Evolutionary conservation across 1,284 basidiomycete genomes (phyloP).

Genomic region (Sanguinoderma infundibulare): DNA sequence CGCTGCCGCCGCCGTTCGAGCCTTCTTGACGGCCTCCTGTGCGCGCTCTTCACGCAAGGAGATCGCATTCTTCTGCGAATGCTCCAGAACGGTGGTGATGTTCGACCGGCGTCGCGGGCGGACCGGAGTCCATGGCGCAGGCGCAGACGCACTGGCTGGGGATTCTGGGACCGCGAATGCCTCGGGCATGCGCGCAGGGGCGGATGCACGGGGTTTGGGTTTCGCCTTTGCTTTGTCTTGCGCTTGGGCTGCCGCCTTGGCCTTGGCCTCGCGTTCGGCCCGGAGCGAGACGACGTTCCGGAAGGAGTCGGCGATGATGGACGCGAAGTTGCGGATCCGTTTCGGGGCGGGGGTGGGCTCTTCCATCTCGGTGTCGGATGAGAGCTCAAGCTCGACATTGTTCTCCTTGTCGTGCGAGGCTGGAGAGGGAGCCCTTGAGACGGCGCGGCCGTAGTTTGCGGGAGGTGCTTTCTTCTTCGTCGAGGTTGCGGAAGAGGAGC

Average conservation of each 20-base stretch:
- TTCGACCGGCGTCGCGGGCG: conserved; percentile 18
- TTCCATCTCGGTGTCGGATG: neutral
- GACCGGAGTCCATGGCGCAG: neutral
- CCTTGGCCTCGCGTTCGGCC: conserved; percentile 14
- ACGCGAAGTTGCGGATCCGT: conserved; percentile 39
- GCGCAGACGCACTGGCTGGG: conserved; percentile 1
- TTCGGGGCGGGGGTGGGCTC: neutral
- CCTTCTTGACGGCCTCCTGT: conserved; percentile 3
- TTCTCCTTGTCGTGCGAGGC: conserved; percentile 14
- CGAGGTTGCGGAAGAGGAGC: neutral
- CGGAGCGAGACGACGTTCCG: conserved; percentile 43
- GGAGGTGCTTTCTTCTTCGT: neutral
- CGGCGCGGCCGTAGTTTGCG: neutral
- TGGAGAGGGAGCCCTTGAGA: neutral
- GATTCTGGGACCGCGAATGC: conserved; percentile 1
- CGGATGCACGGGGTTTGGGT: conserved; percentile 2
- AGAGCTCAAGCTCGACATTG: conserved; percentile 8
- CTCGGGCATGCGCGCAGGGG: neutral
- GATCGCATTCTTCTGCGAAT: conserved; percentile 47
- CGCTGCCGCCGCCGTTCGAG: neutral
- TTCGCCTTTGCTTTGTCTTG: conserved; percentile 4
- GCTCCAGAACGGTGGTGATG: conserved; percentile 49
- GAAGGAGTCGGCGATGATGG: conserved; percentile 50
- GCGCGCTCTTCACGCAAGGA: conserved; percentile 20
- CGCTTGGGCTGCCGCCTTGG: conserved; percentile 26